Evolutionary conservation across 208 protist genomes (phyloP).

Genomic region (Phytomonas sp.): DNA sequence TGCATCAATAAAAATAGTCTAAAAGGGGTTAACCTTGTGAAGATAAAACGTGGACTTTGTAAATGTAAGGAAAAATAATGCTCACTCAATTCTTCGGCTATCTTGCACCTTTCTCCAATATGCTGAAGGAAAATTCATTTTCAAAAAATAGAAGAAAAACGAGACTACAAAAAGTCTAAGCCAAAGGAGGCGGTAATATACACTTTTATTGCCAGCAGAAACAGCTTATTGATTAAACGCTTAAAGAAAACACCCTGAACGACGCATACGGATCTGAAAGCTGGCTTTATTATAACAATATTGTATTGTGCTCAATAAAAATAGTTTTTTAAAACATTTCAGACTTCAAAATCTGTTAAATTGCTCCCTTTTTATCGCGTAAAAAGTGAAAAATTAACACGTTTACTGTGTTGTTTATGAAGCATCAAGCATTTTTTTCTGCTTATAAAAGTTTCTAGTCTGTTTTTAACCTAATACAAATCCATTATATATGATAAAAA

Average conservation of each 20-base stretch:
- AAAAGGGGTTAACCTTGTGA: constrained; percentile 5
- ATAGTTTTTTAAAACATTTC: background rate
- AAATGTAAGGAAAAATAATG: constrained; percentile 13
- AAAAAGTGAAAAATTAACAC: background rate
- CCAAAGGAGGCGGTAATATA: background rate
- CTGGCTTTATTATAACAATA: background rate
- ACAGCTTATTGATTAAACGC: background rate
- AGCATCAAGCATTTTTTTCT: background rate
- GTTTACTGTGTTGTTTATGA: background rate
- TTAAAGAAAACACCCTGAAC: background rate
- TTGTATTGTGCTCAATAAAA: background rate
- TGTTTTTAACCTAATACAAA: no score
- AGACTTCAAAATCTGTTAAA: background rate
- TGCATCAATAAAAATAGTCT: constrained; percentile 22
- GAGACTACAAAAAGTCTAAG: background rate
- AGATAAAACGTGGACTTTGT: constrained; percentile 13
- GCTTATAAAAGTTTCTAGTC: no score
- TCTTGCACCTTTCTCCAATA: background rate
- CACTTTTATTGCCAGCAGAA: background rate
- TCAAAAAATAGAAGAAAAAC: constrained; percentile 12
- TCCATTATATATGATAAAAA: no score
- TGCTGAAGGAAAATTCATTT: background rate
- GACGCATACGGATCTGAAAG: background rate
- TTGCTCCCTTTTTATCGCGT: background rate
- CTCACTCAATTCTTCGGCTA: background rate